Evolutionary conservation across 495 filamentous ascomycete species (phyloP), one percentile per base, ranked within the genome.

Genomic region (Hapsidospora chrysogenum): DNA sequence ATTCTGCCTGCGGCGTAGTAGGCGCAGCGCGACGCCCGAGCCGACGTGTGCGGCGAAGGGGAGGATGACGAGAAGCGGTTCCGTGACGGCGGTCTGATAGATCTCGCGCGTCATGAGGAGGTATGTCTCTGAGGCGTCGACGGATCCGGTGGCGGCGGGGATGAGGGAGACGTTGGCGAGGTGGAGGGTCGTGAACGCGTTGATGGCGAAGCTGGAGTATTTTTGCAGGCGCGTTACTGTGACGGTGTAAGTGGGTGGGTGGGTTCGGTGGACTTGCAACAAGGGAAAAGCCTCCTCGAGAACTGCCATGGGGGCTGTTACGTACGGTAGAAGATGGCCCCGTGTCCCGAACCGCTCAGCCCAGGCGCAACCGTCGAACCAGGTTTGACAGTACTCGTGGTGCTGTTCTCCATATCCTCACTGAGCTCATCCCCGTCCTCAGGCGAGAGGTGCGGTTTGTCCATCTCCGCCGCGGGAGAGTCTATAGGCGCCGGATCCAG

Each of bases 171-270:
- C 81, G 30, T 80, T 94, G 31, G 78, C 66, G 32, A 89, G 60
- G 57, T 95, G 86, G 35, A 87, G 56, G 34, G 70, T 57, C 31
- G 74, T 61, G 67, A 87, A 95, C 42, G 79, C 49, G 28, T 74
- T 76, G 51, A 92, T 85, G 26, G 79, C 75, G 54, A 93, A 93
- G 46, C 78, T 78, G 10, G 82, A 86, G 64, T 89, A 93, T 52
- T 68, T 74, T 49, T 93, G 86, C 19, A 86, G 60, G 30, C 80
- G 76, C 16, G 68, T 68, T 42, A 94, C 84, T 92, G 48, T 11
- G 23, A 1, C 7, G 13, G 20, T 15, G 29, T 20, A 15, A 41
- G 38, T 31, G 38, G 16, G 5, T 27, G 13, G 7, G 36, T 19
- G 18, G 27, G 29, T 10, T n/a, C n/a, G n/a, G 23, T 10, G 31